Base-by-base conservation (phyloP, 1,139 yeast species). In the Blastobotrys malaysiensis region DNA sequence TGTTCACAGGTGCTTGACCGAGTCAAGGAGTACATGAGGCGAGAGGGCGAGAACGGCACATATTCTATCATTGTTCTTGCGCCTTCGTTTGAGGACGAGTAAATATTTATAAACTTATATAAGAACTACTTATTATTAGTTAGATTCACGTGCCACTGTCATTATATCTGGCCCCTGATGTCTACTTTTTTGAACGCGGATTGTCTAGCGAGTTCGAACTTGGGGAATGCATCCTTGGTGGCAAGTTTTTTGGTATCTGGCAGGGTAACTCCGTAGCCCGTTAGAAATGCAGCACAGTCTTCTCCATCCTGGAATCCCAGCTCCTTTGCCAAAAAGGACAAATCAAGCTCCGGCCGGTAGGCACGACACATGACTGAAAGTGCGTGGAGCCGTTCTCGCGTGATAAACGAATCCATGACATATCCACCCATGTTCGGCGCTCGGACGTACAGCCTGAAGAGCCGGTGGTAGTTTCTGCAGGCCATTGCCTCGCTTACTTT, bases 141-240 rank as follows among this genome's bases (percentile, higher is more conserved):
- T 19, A n/a, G 3, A 43, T 3, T 20, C 9, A 5, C 3, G 20
- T 43, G 18, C 22, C 11, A 9, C 9, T n/a, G 14, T 7, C 16
- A 11, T 46, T 54, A 52, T 11, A 51, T 77, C 69, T 91, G 97
- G 0, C 98, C 97, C 73, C 90, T 91, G 57, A 91, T 90, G 67
- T 91, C 97, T n/a, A 91, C 83, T 65, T 80, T 86, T 57, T 76
- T 79, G 61, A 79, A 79, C 26, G 73, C 76, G 7, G 77, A 71
- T 50, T 73, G 71, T 53, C 77, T 74, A 16, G 79, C 73, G 7
- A 73, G 71, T 51, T 75, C 75, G 11, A 86, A 73, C 0, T 68
- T 65, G 0, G 73, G 63, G 63, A 82, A 74, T 0, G 87, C 79
- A 47, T 76, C 73, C 21, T 74, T 69, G 46, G 79, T 69, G 27